Conservation (phyloP, 2,329 filamentous ascomycete species). For the Sporothrix humicola region DNA sequence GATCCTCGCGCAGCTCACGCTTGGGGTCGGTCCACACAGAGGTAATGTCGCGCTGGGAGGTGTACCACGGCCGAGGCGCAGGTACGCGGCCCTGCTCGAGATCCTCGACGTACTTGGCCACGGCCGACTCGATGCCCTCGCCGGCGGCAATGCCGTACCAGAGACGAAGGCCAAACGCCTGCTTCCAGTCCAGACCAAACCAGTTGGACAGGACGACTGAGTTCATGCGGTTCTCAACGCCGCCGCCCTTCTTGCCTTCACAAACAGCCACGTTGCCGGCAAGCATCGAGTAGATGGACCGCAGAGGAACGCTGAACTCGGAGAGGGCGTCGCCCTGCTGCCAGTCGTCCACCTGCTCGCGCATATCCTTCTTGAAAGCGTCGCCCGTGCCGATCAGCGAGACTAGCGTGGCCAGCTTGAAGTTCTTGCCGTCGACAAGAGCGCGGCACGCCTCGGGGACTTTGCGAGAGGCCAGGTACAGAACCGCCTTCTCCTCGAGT, state of each 20-base stretch:
- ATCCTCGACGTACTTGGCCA: slow-evolving; percentile 75
- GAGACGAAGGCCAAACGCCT: slow-evolving; percentile 86
- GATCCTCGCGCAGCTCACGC: slow-evolving; percentile 67
- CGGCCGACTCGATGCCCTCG: slow-evolving; percentile 73
- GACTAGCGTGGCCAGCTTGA: slow-evolving; percentile 47
- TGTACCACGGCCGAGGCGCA: slow-evolving; percentile 73
- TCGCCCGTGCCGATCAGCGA: slow-evolving; percentile 79
- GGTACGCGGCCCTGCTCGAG: slow-evolving; percentile 73
- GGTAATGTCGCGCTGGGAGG: slow-evolving; percentile 60
- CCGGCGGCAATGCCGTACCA: slow-evolving; percentile 80
- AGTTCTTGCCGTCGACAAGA: slow-evolving; percentile 76
- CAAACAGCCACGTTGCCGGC: slow-evolving; percentile 86
- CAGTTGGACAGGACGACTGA: slow-evolving; percentile 82
- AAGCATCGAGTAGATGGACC: slow-evolving; percentile 87
- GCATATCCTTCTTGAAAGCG: slow-evolving; percentile 73
- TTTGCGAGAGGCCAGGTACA: slow-evolving; percentile 77
- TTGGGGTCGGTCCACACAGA: slow-evolving; percentile 59
- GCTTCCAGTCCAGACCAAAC: slow-evolving; percentile 90
- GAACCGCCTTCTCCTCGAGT: slow-evolving; percentile 82
- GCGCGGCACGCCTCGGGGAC: slow-evolving; percentile 82
- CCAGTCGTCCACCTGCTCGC: slow-evolving; percentile 83
- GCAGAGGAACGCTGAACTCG: slow-evolving; percentile 83
- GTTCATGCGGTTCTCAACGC: slow-evolving; percentile 78
- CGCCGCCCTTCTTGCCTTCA: slow-evolving; percentile 73
- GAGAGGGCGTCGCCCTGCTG: slow-evolving; percentile 79